Conservation (phyloP, 176 grass and related monocot genomes). For the Carex pumila region DNA sequence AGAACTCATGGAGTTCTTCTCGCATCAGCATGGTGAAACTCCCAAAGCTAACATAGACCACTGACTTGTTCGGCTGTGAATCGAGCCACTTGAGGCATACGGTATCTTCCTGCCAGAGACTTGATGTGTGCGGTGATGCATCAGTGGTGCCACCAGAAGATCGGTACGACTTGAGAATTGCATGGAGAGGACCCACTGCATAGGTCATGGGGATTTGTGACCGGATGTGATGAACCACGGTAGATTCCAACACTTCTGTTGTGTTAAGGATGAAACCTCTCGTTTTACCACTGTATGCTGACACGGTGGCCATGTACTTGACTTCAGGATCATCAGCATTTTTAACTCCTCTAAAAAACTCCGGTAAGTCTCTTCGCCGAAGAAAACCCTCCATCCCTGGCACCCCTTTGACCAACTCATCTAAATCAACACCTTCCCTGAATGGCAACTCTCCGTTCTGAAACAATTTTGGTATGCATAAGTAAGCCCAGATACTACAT, state of each 20-base stretch:
- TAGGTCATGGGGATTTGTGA: constrained; percentile 15
- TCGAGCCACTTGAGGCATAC: constrained; percentile 42
- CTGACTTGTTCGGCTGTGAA: constrained; percentile 30
- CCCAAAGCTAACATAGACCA: constrained; percentile 48
- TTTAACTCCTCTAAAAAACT: background rate
- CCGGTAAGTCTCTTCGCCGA: constrained; percentile 20
- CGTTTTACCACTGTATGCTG: background rate
- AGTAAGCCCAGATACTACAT: constrained; percentile 13
- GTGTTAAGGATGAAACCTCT: constrained; percentile 44
- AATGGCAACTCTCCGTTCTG: constrained; percentile 14
- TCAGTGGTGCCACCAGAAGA: background rate
- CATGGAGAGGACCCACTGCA: constrained; percentile 40
- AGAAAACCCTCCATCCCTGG: constrained; percentile 28
- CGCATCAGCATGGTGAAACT: constrained; percentile 28
- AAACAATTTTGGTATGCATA: constrained; percentile 26
- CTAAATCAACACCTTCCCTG: background rate
- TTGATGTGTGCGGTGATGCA: background rate
- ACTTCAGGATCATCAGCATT: constrained; percentile 1
- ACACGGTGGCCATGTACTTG: background rate
- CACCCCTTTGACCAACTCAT: constrained; percentile 17
- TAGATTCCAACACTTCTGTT: constrained; percentile 12
- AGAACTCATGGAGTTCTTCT: constrained; percentile 37
- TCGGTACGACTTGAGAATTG: background rate
- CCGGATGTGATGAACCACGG: constrained; percentile 15
- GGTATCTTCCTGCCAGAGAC: constrained; percentile 36